Percentiles rank a stretch among this genome's conserved stretches.
Evolutionary conservation across 2,329 filamentous ascomycete species (phyloP).

Genomic region (Ceratocystis lukuohia): DNA sequence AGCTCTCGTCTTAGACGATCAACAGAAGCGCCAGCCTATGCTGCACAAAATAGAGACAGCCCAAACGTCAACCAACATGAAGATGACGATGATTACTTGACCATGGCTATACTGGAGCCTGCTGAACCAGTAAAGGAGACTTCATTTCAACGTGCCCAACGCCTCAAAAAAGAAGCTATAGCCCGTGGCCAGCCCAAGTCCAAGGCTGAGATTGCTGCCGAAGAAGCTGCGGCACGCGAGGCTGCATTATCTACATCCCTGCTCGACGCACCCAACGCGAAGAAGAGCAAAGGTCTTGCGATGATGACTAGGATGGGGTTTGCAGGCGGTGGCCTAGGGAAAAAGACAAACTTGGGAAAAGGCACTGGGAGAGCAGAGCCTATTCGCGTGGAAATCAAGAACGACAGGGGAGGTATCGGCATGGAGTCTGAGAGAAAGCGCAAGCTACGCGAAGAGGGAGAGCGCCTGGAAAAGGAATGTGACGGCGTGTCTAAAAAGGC

Average conservation of each 20-base stretch:
- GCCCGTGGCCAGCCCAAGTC: slow-evolving; percentile 57
- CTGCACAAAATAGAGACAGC: neutral
- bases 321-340: slow-evolving; percentile 61
- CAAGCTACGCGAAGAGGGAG: slow-evolving; percentile 42
- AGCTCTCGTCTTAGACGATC: neutral
- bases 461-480: slow-evolving; percentile 31
- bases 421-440: slow-evolving; percentile 72
- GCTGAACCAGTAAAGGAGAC: slow-evolving; percentile 40
- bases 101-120: slow-evolving; percentile 68
- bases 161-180: slow-evolving; percentile 50
- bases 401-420: slow-evolving; percentile 71
- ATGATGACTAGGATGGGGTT: slow-evolving; percentile 99
- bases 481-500: slow-evolving; percentile 40
- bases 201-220: slow-evolving; percentile 67
- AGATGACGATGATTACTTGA: slow-evolving; percentile 87
- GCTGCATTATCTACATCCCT: slow-evolving; percentile 62
- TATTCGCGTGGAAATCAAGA: slow-evolving; percentile 61
- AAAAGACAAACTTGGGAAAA: slow-evolving; percentile 32
- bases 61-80: slow-evolving; percentile 22
- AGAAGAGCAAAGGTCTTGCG: slow-evolving; percentile 70
- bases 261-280: slow-evolving; percentile 41
- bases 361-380: slow-evolving; percentile 41
- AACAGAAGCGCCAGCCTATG: neutral
- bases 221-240: slow-evolving; percentile 60
- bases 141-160: slow-evolving; percentile 41